These are phyloP conservation scores for Cladophialophora psammophila DNA, from an alignment of 2,329 filamentous ascomycete genomes.

Conservation along the genomic window DNA sequence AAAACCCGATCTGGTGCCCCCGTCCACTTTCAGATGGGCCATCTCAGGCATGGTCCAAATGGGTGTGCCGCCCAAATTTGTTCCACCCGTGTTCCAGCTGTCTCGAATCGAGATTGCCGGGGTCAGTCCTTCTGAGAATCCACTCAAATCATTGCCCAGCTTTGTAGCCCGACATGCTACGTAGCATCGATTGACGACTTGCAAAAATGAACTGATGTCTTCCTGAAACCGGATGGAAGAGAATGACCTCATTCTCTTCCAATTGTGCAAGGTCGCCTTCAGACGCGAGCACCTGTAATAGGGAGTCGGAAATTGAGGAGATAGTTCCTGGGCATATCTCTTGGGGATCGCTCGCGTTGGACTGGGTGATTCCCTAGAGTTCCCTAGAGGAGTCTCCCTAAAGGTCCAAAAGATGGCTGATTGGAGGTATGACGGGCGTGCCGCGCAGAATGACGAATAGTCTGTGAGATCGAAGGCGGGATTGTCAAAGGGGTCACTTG, in stretches of 20 bases:
- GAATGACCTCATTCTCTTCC: neutral
- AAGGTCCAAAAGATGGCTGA: neutral
- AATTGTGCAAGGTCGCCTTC: neutral
- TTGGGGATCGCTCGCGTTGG: neutral
- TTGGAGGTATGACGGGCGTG: constrained; percentile 6
- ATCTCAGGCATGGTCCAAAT: neutral
- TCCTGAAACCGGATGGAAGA: neutral
- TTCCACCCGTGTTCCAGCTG: constrained; percentile 36
- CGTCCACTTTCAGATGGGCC: constrained; percentile 2
- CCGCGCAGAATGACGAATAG: constrained; percentile 13
- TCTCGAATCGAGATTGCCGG: constrained; percentile 37
- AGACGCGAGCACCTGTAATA: neutral
- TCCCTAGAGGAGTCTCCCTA: neutral
- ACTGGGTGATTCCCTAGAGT: neutral
- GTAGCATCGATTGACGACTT: neutral
- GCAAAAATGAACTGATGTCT: neutral
- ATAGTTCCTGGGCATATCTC: neutral
- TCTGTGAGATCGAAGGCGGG: constrained; percentile 9
- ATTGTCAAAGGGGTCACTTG: constrained; percentile 35
- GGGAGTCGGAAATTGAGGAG: neutral
- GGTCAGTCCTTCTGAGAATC: constrained; percentile 11
- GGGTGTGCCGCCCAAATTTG: constrained; percentile 23
- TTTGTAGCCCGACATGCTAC: neutral
- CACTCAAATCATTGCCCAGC: constrained; percentile 17
- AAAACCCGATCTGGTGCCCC: constrained; percentile 13